These are phyloP conservation scores for Ophiosphaerella narmari DNA, from an alignment of 2,329 filamentous ascomycete genomes.

Conservation along the genomic window DNA sequence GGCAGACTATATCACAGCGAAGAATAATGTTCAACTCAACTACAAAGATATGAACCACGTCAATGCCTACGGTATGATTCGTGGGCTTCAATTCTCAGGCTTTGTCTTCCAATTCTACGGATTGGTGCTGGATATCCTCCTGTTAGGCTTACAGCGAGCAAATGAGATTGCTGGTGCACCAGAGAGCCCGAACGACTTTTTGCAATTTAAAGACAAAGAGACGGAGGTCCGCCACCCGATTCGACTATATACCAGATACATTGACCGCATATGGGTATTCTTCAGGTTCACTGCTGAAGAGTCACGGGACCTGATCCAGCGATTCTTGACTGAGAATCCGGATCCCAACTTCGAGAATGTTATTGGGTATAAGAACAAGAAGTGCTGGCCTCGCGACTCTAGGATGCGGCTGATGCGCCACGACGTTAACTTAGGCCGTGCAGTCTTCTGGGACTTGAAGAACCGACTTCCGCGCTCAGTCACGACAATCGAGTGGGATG, in stretches of 20 bases:
- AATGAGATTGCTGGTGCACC: conserved; percentile 96
- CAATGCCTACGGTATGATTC: conserved; percentile 98
- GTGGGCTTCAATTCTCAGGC: conserved; percentile 94
- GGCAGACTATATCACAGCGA: conserved; percentile 97
- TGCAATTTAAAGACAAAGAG: conserved; percentile 92
- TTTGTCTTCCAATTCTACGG: conserved; percentile 99
- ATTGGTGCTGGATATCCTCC: conserved; percentile 86
- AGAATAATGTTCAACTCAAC: conserved; percentile 98
- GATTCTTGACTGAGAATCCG: conserved; percentile 96
- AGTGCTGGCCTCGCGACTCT: conserved; percentile 97
- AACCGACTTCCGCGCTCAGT: conserved; percentile 92
- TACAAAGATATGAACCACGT: conserved; percentile 99
- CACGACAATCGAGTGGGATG: conserved; percentile 98
- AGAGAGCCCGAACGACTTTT: conserved; percentile 92
- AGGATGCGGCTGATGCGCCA: conserved; percentile 98
- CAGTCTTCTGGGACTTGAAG: conserved; percentile 99
- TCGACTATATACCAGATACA: conserved; percentile 94
- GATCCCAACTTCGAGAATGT: conserved; percentile 99
- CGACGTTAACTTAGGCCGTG: conserved; percentile 95
- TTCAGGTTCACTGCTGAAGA: conserved; percentile 92
- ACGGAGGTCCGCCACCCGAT: conserved; percentile 95
- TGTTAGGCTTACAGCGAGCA: conserved; percentile 92
- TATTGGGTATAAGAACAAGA: conserved; percentile 98
- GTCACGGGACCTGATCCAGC: conserved; percentile 92
- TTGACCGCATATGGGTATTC: conserved; percentile 99